These are phyloP conservation scores for Cladosporium sp. DNA, from an alignment of 2,329 filamentous ascomycete genomes.

Conservation along the genomic window DNA sequence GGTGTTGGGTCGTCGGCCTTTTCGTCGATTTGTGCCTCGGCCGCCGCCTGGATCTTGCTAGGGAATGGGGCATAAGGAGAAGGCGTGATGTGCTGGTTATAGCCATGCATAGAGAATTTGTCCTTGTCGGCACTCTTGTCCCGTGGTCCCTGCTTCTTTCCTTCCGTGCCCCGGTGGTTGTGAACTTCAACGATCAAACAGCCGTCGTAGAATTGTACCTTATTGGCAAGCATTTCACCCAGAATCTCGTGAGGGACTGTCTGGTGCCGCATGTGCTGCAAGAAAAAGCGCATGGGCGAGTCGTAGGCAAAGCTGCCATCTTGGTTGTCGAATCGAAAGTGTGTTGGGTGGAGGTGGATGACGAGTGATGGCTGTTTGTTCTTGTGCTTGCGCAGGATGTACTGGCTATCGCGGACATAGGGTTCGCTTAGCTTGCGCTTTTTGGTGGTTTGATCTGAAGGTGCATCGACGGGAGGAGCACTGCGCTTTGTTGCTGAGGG, in stretches of 20 bases:
- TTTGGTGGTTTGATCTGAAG: conserved; percentile 19
- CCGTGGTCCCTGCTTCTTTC: conserved; percentile 38
- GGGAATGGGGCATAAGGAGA: conserved; percentile 78
- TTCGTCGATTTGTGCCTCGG: conserved; percentile 26
- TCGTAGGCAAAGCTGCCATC: conserved; percentile 90
- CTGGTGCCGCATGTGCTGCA: conserved; percentile 71
- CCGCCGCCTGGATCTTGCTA: conserved; percentile 19
- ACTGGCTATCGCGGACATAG: conserved; percentile 63
- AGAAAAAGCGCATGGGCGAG: conserved; percentile 78
- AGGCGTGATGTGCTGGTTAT: conserved; percentile 84
- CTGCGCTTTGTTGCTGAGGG: conserved; percentile 28
- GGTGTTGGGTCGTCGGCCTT: conserved; percentile 33
- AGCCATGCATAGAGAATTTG: conserved; percentile 86
- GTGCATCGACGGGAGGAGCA: conserved; percentile 21
- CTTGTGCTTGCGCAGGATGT: conserved; percentile 78
- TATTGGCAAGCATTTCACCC: conserved; percentile 65
- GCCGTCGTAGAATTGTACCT: conserved; percentile 83
- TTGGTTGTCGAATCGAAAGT: conserved; percentile 92
- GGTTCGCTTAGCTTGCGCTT: conserved; percentile 30
- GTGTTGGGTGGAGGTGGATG: conserved; percentile 76
- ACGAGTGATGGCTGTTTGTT: conserved; percentile 75
- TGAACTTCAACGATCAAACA: conserved; percentile 94
- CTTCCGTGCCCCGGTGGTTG: conserved; percentile 63
- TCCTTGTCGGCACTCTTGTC: conserved; percentile 55
- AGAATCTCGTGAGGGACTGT: conserved; percentile 89